Evolutionary conservation across 805 yeast genomes (phyloP).

Genomic region (Cyberlindnera suaveolens): DNA sequence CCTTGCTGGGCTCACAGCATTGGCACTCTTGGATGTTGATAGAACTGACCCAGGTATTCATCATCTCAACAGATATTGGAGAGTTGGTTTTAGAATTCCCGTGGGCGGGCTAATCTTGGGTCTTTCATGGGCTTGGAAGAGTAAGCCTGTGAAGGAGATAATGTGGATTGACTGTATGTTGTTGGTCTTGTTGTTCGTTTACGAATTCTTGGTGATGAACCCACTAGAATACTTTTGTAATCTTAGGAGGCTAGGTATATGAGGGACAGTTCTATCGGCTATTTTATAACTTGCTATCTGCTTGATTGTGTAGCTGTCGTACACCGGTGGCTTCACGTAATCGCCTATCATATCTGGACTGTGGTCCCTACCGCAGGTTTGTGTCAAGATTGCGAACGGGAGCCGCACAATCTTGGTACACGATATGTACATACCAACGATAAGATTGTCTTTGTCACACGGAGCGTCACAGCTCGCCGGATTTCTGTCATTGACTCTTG

Average conservation of each 20-base stretch:
- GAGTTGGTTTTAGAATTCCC: conserved; percentile 38
- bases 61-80: conserved; percentile 28
- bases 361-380: too few relatives aligned
- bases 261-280: too few relatives aligned
- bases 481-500: too few relatives aligned
- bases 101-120: conserved; percentile 33
- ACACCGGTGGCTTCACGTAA: too few relatives aligned
- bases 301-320: too few relatives aligned
- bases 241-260: conserved; percentile 1
- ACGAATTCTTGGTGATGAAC: conserved; percentile 31
- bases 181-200: conserved; percentile 28
- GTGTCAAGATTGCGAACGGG: too few relatives aligned
- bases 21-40: conserved; percentile 41
- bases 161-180: conserved; percentile 38
- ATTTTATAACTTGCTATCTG: too few relatives aligned
- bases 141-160: conserved; percentile 30
- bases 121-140: conserved; percentile 36
- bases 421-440: too few relatives aligned
- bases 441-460: too few relatives aligned
- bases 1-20: conserved; percentile 29
- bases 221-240: conserved; percentile 7
- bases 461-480: too few relatives aligned
- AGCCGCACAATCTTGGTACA: too few relatives aligned
- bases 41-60: conserved; percentile 32
- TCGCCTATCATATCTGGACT: too few relatives aligned